Evolutionary conservation across 1,139 yeast species (phyloP).

Genomic region (Yamadazyma kanchanaburiensis): DNA sequence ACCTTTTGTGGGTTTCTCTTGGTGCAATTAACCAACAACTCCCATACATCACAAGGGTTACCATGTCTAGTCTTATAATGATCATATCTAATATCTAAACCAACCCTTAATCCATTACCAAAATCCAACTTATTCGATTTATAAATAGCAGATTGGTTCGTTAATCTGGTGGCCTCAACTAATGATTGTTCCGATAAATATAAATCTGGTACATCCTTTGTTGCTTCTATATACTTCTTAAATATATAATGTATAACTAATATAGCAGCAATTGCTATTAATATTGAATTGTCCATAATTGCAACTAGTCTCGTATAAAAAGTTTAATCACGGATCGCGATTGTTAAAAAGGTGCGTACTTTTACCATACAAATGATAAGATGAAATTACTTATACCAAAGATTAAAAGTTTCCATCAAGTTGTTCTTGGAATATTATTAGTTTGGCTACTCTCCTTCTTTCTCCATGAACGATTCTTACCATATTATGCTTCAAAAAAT

Average conservation of each 20-base stretch:
- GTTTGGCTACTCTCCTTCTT: constrained; percentile 32
- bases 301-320: background rate
- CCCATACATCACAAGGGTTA: constrained; percentile 66
- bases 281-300: constrained; percentile 9
- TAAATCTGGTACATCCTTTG: constrained; percentile 52
- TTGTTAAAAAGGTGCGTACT: too few species aligned
- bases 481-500: constrained; percentile 21
- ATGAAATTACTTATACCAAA: constrained; percentile 10
- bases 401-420: constrained; percentile 24
- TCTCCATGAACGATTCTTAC: constrained; percentile 32
- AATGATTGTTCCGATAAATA: constrained; percentile 61
- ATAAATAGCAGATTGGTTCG: constrained; percentile 61
- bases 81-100: constrained; percentile 57
- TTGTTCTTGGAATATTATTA: constrained; percentile 18
- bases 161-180: constrained; percentile 52
- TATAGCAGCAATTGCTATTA: constrained; percentile 18
- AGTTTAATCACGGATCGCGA: too few species aligned
- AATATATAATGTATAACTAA: constrained; percentile 19
- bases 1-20: constrained; percentile 13
- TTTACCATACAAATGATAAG: too few species aligned
- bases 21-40: constrained; percentile 22
- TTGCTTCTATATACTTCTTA: constrained; percentile 21
- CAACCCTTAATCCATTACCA: constrained; percentile 61
- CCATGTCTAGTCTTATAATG: constrained; percentile 68
- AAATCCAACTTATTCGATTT: constrained; percentile 62